These are phyloP conservation scores for Termitomyces sp. DNA, from an alignment of 768 basidiomycete species.

Conservation along the genomic window DNA sequence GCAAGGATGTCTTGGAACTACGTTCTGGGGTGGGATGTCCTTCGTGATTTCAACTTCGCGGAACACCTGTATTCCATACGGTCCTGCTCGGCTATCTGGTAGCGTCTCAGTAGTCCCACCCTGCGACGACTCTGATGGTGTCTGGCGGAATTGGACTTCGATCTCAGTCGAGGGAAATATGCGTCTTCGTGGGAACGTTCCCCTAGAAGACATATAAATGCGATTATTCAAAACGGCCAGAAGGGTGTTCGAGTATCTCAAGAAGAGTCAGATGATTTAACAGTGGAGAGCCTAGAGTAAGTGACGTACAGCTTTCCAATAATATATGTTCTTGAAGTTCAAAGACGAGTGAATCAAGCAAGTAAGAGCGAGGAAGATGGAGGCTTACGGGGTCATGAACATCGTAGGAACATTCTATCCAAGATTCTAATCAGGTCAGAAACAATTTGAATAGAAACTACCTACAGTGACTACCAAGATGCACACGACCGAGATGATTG, in stretches of 20 bases:
- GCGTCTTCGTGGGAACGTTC: not conserved
- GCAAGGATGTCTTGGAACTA: too few relatives aligned
- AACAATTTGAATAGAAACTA: too few relatives aligned
- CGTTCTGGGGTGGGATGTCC: not conserved
- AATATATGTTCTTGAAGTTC: constrained; percentile 5
- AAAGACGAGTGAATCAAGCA: too few relatives aligned
- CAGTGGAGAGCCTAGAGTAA: not conserved
- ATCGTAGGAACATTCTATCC: constrained; percentile 8
- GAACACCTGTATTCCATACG: constrained; percentile 5
- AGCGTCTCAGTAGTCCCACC: not conserved
- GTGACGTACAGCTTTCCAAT: constrained; percentile 11
- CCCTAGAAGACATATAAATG: constrained; percentile 11
- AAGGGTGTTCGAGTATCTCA: constrained; percentile 13
- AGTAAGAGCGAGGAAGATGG: not conserved
- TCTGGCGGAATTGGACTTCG: not conserved
- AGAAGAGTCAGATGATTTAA: not conserved
- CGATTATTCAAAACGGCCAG: constrained; percentile 13
- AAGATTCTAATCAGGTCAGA: not conserved
- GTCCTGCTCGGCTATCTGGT: not conserved
- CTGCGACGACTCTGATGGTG: not conserved
- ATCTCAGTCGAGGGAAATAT: not conserved
- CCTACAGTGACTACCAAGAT: not conserved
- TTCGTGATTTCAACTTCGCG: constrained; percentile 4
- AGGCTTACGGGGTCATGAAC: constrained; percentile 10
- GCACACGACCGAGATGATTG: not conserved